A percentile compares a stretch with the other conserved stretches of the same genome.
phyloP scores from a whole-genome alignment of 345 rosid genomes.

The Dimocarpus longan region DNA sequence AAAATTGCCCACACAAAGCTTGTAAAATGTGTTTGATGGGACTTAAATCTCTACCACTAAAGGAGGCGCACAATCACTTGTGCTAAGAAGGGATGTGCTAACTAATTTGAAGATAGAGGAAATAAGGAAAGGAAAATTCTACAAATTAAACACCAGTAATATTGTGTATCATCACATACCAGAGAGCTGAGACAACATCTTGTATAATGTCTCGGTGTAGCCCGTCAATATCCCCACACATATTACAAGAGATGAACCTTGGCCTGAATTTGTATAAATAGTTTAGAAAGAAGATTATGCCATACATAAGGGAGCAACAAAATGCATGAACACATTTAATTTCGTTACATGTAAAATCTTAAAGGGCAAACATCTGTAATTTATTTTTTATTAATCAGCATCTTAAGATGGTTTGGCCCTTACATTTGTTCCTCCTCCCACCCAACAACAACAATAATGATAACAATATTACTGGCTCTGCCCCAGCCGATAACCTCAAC shows the following conservation, averaged over 20 bases:
- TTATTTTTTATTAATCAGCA: background rate
- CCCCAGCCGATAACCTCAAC: background rate
- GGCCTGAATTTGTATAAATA: constrained; percentile 59
- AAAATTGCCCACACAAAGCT: too few relatives aligned
- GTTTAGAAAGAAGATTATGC: constrained; percentile 10
- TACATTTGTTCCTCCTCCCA: background rate
- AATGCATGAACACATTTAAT: background rate
- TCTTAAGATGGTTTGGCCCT: background rate
- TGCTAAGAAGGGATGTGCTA: too few relatives aligned
- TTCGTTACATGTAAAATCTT: background rate
- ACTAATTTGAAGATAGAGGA: background rate
- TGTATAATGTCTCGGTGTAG: constrained; percentile 85
- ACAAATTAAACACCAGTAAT: constrained; percentile 3
- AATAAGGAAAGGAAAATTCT: background rate
- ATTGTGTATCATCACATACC: constrained; percentile 46
- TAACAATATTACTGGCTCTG: too few relatives aligned
- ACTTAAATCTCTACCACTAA: too few relatives aligned
- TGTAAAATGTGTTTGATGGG: too few relatives aligned
- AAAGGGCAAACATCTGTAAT: background rate
- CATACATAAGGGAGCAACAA: background rate
- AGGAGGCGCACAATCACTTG: too few relatives aligned
- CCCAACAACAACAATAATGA: too few relatives aligned
- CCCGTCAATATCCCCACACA: constrained; percentile 96
- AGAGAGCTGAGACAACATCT: constrained; percentile 85
- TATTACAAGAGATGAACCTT: constrained; percentile 86